Evolutionary conservation across 306 rosid species (phyloP), one percentile per base, ranked within the genome.

Genomic region (Trifolium dubium): DNA sequence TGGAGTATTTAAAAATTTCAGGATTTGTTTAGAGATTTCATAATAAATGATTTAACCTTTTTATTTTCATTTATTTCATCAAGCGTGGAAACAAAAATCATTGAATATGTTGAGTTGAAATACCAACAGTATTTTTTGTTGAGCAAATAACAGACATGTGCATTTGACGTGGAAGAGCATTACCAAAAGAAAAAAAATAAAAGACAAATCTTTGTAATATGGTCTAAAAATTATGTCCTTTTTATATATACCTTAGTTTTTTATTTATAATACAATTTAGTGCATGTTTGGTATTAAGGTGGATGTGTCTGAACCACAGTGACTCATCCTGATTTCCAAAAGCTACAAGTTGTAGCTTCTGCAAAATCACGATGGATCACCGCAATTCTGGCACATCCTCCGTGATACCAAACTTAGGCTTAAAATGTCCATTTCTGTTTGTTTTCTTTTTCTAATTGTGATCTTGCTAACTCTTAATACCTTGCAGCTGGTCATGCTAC

Each of bases 401-500:
- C 1, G 0, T 23, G 23, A 23, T 23, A 23, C 23, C 23, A 23
- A 23, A 23, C 23, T 23, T 23, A 23, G 23, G 23, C 5, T 32
- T 32, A 32, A 32, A 4, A 32, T 32, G 35, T 4, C 35, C 35
- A 32, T 32, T 32, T 32, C 35, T 32, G 35, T 32, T 32, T 32
- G 35, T 32, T 32, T 32, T 32, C 35, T 32, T 32, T 4, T 32
- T 5, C 35, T 32, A 32, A 32, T 32, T 32, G 35, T 32, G 5
- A 32, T 32, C 31, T 14, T 30, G 11, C 30, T 23, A 23, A 43
- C 71, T 19, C 66, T 41, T 74, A 51, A 47, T 76, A 63, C 49
- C 72, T 76, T 81, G 88, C 92, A 92, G 98, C 98, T 84, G 95
- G 98, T 79, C 92, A 92, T 88, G 94, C 95, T 10, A 88, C 96